These are phyloP conservation scores for Diaporthe sp. DNA, from an alignment of 2,329 filamentous ascomycete species.

Conservation along the genomic window DNA sequence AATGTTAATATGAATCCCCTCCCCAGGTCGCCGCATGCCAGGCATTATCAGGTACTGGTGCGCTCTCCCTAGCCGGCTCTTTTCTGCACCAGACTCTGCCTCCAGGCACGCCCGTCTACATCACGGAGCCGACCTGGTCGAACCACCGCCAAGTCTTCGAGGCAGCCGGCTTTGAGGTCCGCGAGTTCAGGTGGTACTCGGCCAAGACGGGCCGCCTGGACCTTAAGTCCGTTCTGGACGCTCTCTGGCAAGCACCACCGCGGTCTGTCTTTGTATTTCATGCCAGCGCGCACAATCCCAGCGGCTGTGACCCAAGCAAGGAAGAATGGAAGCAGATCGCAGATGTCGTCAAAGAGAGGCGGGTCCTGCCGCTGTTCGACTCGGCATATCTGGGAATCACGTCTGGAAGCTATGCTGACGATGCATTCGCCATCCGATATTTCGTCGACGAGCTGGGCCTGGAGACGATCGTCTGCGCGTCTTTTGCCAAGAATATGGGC, in stretches of 20 bases:
- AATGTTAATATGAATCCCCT: neutral
- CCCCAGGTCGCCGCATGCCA: conserved; percentile 45
- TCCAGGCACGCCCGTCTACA: conserved; percentile 49
- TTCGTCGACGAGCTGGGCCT: conserved; percentile 53
- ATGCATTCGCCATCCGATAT: conserved; percentile 50
- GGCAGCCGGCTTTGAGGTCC: conserved; percentile 51
- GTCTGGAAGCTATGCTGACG: conserved; percentile 48
- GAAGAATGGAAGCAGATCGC: conserved; percentile 51
- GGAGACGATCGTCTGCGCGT: conserved; percentile 70
- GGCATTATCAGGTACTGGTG: conserved; percentile 57
- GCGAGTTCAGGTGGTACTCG: conserved; percentile 54
- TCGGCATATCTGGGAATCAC: conserved; percentile 52
- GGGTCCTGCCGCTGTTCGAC: conserved; percentile 51
- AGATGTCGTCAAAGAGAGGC: conserved; percentile 42
- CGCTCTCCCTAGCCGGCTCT: conserved; percentile 53
- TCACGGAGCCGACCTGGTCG: conserved; percentile 58
- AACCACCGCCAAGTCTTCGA: conserved; percentile 56
- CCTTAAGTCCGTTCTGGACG: conserved; percentile 48
- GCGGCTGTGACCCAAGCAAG: conserved; percentile 55
- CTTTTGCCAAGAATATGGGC: conserved; percentile 73
- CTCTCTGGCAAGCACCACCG: conserved; percentile 47
- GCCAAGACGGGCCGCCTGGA: conserved; percentile 52
- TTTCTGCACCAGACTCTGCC: conserved; percentile 48
- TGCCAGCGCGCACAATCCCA: conserved; percentile 60
- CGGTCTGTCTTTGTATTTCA: conserved; percentile 53